These are phyloP conservation scores for Candida dajiaensis DNA, from an alignment of 805 yeast genomes.

Conservation along the genomic window DNA sequence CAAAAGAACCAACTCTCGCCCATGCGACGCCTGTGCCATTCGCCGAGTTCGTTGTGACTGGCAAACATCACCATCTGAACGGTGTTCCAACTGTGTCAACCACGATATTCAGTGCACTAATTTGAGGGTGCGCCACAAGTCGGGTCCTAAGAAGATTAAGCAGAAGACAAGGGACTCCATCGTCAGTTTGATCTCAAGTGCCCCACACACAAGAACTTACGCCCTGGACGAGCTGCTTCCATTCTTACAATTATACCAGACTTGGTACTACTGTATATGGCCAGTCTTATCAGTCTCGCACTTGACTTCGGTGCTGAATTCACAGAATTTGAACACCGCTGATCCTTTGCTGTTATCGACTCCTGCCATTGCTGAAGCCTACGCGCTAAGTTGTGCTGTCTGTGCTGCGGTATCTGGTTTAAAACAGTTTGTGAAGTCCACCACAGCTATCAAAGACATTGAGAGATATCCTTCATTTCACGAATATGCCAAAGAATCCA, in stretches of 20 bases:
- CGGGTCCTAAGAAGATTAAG: constrained; percentile 21
- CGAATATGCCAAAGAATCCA: constrained; percentile 19
- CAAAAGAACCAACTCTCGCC: constrained; percentile 10
- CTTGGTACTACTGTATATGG: constrained; percentile 24
- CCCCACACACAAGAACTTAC: constrained; percentile 2
- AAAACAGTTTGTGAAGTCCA: constrained; percentile 17
- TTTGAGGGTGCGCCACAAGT: constrained; percentile 19
- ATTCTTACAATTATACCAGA: constrained; percentile 19
- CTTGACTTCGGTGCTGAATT: constrained; percentile 11
- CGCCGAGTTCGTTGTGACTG: constrained; percentile 23
- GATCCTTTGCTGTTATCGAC: constrained; percentile 7
- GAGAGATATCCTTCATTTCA: constrained; percentile 15
- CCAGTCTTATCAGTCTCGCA: constrained; percentile 18
- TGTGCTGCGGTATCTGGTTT: constrained; percentile 21
- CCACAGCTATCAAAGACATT: constrained; percentile 10
- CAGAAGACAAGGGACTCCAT: constrained; percentile 19
- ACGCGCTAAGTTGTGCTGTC: constrained; percentile 19
- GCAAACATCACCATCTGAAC: constrained; percentile 7
- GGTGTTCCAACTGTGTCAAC: constrained; percentile 19
- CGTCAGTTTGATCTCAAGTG: constrained; percentile 2
- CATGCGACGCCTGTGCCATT: constrained; percentile 24
- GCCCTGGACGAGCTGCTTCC: constrained; percentile 18
- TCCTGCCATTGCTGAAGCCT: constrained; percentile 12
- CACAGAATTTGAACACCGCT: constrained; percentile 1
- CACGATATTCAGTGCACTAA: constrained; percentile 20